These are phyloP conservation scores for Gastrolobium bilobum DNA, from an alignment of 306 rosid species.

Conservation along the genomic window DNA sequence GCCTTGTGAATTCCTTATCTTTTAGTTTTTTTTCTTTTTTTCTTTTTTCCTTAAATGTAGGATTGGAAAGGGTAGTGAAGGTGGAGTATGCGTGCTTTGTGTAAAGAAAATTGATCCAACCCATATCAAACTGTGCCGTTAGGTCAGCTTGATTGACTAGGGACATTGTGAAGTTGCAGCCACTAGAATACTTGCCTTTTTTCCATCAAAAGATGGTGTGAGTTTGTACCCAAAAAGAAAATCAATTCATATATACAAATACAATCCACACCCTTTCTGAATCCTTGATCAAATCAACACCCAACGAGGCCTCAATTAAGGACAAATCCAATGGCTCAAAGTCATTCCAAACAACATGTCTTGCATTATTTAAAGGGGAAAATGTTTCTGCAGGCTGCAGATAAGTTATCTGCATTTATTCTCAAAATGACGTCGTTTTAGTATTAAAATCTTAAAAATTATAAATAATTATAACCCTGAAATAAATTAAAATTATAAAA, in stretches of 20 bases:
- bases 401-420: no score
- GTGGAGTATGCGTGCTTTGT: constrained; percentile 46
- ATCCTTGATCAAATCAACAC: constrained; percentile 49
- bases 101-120: constrained; percentile 52
- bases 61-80: constrained; percentile 23
- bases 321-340: constrained; percentile 43
- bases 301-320: constrained; percentile 23
- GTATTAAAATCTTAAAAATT: no score
- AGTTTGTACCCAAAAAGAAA: constrained; percentile 37
- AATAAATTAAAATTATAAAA: no score
- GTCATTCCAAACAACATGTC: constrained; percentile 45
- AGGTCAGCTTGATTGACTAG: constrained; percentile 49
- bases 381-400: no score
- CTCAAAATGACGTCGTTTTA: no score
- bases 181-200: constrained; percentile 43
- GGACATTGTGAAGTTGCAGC: constrained; percentile 39
- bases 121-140: constrained; percentile 45
- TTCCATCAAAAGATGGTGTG: constrained; percentile 48
- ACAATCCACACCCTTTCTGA: constrained; percentile 31
- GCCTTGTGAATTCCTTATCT: constrained; percentile 57
- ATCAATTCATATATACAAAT: constrained; percentile 33
- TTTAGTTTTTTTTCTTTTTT: not conserved
- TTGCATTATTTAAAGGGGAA: constrained; percentile 29
- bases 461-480: no score
- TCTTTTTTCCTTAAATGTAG: constrained; percentile 9